These are phyloP conservation scores for Laguncularia racemosa DNA, from an alignment of 345 rosid species.

Conservation along the genomic window DNA sequence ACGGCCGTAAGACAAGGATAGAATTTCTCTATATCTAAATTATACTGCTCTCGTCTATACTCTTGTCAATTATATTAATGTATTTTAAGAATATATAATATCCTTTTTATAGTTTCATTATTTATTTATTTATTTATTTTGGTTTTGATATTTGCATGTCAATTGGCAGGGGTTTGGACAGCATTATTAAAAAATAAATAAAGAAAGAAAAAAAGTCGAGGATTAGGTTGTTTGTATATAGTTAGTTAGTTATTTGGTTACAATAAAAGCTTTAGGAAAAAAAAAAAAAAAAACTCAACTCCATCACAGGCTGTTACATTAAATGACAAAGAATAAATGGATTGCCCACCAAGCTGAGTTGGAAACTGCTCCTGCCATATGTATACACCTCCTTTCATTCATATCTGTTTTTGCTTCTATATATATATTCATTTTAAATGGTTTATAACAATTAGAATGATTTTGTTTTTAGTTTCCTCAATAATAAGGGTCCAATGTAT, in stretches of 20 bases:
- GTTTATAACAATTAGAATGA: too few species aligned
- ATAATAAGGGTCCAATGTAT: neutral
- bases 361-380: conserved; percentile 35
- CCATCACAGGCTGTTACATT: conserved; percentile 19
- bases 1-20: too few species aligned
- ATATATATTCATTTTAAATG: conserved; percentile 8
- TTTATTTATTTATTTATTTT: too few species aligned
- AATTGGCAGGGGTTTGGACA: too few species aligned
- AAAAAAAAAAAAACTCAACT: neutral
- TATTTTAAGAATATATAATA: too few species aligned
- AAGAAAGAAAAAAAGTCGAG: conserved; percentile 48
- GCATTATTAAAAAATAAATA: too few species aligned
- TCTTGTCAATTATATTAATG: too few species aligned
- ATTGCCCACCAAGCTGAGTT: conserved; percentile 32
- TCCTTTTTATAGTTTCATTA: too few species aligned
- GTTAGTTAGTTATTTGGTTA: neutral
- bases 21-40: too few species aligned
- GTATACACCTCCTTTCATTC: conserved; percentile 30
- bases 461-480: conserved; percentile 8
- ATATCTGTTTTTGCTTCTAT: conserved; percentile 5
- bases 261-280: neutral
- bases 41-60: too few species aligned
- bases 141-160: too few species aligned
- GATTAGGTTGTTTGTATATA: conserved; percentile 49
- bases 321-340: conserved; percentile 36